Evolutionary conservation across 2,329 filamentous ascomycete genomes (phyloP).

Genomic region (Epichloe brachyelytri): DNA sequence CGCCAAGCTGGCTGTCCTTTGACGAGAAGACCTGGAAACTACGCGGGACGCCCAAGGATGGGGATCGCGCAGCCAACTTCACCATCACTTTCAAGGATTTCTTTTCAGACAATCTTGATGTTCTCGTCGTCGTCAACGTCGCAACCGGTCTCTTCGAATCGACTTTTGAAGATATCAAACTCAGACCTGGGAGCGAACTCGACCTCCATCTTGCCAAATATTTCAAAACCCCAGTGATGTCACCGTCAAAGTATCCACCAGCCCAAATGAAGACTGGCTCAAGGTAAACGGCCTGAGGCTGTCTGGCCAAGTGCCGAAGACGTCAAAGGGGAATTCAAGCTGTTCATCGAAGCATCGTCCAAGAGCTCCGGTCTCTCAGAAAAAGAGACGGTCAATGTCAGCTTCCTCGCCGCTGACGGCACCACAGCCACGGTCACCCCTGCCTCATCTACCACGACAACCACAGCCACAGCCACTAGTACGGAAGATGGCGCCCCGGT

Average conservation of each 20-base stretch:
- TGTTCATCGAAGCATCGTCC: slow-evolving; percentile 21
- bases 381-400: slow-evolving; percentile 24
- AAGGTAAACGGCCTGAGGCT: slow-evolving; percentile 25
- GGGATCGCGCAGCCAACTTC: slow-evolving; percentile 47
- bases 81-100: slow-evolving; percentile 46
- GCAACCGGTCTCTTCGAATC: slow-evolving; percentile 27
- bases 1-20: slow-evolving; percentile 59
- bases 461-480: slow-evolving; percentile 12
- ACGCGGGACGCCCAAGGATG: slow-evolving; percentile 49
- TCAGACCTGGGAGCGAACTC: slow-evolving; percentile 28
- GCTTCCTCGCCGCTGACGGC: slow-evolving; percentile 18
- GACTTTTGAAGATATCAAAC: slow-evolving; percentile 25
- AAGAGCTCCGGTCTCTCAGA: slow-evolving; percentile 22
- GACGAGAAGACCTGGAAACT: slow-evolving; percentile 49
- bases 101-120: slow-evolving; percentile 44
- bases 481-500: slow-evolving; percentile 9
- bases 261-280: slow-evolving; percentile 31
- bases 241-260: slow-evolving; percentile 22
- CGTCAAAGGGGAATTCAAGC: slow-evolving; percentile 18
- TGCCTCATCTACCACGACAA: slow-evolving; percentile 12
- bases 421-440: slow-evolving; percentile 12
- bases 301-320: slow-evolving; percentile 27
- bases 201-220: slow-evolving; percentile 29
- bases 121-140: slow-evolving; percentile 32
- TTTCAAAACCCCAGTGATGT: slow-evolving; percentile 27